Evolutionary conservation across 306 rosid genomes (phyloP), one percentile per base, ranked within the genome.

Genomic region (Prunus mira): DNA sequence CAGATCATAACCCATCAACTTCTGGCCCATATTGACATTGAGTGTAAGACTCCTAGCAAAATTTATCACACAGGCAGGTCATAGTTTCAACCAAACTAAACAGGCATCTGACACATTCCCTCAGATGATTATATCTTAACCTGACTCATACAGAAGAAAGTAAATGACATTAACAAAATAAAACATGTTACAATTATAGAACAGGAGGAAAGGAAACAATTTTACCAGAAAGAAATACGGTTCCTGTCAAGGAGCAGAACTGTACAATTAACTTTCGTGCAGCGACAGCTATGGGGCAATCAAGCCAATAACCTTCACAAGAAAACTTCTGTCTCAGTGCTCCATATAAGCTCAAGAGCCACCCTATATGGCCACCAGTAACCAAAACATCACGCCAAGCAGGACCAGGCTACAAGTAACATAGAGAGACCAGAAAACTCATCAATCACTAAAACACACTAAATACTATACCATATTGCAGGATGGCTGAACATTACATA

Each of bases 221-320:
- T 65, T 78, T 92, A 94, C 98, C 98, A 58, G 90, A 80, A 79
- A 66, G 89, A 90, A 91, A 91, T 78, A 92, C 82, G 73, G 91
- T 50, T 88, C 98, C 98, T 38, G 93, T 85, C 79, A 95, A 81
- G 49, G 96, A 92, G 88, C 95, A 92, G 83, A 90, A 84, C 80
- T 95, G 98, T 46, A 95, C 90, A 72, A 92, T 88, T 76, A 94
- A 87, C 89, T 92, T 94, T 76, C 98, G 88, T 63, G 96, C 95
- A 80, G 93, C 85, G 73, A 89, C 87, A 15, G 97, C 96, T 80
- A 94, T 80, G 76, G 96, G 97, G 84, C 97, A 90, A 78, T 94
- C 97, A 69, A 86, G 88, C 98, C 98, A 90, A 85, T 86, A 92
- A 66, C 91, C 97, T 88, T 91, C 91, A 73, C 81, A 56, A 73